Percentiles rank a stretch among this genome's conserved stretches.
Evolutionary conservation across 75 land plant genomes (phyloP).

Genomic region (Picea sitchensis): DNA sequence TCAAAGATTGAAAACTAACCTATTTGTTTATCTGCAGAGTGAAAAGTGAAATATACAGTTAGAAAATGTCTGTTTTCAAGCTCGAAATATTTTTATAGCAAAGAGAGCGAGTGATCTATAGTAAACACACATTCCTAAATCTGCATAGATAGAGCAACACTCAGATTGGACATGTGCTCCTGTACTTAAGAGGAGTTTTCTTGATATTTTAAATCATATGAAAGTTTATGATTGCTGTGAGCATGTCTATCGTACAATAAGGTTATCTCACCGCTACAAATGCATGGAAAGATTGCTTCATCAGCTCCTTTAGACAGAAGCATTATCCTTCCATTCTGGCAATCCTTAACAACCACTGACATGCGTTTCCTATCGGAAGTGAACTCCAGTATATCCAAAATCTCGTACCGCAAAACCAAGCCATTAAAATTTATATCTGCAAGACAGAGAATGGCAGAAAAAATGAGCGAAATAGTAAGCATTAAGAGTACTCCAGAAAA

Average conservation of each 20-base stretch:
- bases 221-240: neutral
- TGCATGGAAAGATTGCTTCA: constrained; percentile 80
- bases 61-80: neutral
- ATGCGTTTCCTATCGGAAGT: constrained; percentile 97
- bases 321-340: constrained; percentile 57
- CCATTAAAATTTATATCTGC: constrained; percentile 73
- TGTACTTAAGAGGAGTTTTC: neutral
- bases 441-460: neutral
- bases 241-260: neutral
- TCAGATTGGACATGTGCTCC: neutral
- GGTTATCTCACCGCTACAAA: constrained; percentile 38
- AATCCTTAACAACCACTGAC: constrained; percentile 88
- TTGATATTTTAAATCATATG: neutral
- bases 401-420: constrained; percentile 60
- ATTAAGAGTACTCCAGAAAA: neutral
- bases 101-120: neutral
- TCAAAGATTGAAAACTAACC: too few species aligned
- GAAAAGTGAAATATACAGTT: neutral
- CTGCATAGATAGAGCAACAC: neutral
- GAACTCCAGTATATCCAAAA: constrained; percentile 87
- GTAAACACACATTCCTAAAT: neutral
- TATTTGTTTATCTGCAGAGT: too few species aligned
- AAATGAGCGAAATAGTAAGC: too few species aligned
- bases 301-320: constrained; percentile 96
- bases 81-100: neutral